phyloP scores from a whole-genome alignment of 192 early-diverging fungal genomes.

The Phycomyces blakesleeanus region DNA sequence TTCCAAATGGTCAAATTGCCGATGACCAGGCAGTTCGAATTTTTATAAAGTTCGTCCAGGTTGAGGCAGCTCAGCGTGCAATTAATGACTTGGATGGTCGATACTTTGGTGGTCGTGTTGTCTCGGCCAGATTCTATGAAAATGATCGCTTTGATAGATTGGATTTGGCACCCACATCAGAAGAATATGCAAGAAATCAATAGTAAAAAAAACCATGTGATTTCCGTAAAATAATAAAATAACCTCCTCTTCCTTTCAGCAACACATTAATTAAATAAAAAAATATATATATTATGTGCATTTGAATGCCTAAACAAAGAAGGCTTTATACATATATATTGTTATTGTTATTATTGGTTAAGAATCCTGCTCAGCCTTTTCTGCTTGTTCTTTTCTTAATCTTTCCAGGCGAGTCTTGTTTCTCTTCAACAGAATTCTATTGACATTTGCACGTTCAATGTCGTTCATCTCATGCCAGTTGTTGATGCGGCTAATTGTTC shows the following conservation, averaged over 20 bases:
- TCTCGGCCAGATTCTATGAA: conserved; percentile 61
- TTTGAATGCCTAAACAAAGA: too few relatives aligned
- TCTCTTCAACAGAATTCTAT: conserved; percentile 44
- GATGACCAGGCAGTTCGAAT: conserved; percentile 73
- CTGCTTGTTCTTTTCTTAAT: conserved; percentile 9
- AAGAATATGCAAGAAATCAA: conserved; percentile 12
- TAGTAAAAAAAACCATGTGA: too few relatives aligned
- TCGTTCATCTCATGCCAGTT: conserved; percentile 53
- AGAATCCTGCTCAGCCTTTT: neutral
- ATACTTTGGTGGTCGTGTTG: conserved; percentile 72
- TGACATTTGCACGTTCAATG: conserved; percentile 49
- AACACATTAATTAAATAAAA: neutral
- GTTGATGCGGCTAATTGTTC: conserved; percentile 47
- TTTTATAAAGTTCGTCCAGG: conserved; percentile 66
- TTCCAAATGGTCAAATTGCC: conserved; percentile 45
- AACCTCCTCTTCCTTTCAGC: too few relatives aligned
- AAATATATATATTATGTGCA: neutral
- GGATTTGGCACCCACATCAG: conserved; percentile 49
- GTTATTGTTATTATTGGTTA: too few relatives aligned
- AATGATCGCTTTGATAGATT: conserved; percentile 51
- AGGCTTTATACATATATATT: too few relatives aligned
- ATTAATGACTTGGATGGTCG: conserved; percentile 61
- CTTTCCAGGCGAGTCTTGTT: conserved; percentile 35
- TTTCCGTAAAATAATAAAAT: too few relatives aligned
- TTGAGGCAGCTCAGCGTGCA: conserved; percentile 48